Conservation (phyloP, 2,329 filamentous ascomycete genomes). For the Trichocomaceae sp. region DNA sequence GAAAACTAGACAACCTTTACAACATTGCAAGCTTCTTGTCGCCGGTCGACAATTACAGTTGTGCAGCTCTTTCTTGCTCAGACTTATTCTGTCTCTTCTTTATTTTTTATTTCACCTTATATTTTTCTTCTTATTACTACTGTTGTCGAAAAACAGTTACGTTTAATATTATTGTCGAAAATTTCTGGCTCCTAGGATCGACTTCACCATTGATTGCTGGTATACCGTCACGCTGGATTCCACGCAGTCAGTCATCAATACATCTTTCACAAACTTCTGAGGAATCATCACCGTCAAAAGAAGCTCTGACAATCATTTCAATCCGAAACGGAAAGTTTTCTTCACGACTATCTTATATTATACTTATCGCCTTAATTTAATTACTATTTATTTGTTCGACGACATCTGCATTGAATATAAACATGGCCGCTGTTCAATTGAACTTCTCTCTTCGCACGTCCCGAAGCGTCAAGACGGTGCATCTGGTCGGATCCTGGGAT, state of each 20-base stretch:
- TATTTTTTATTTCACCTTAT: neutral
- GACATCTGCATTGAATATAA: constrained; percentile 36
- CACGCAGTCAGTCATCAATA: constrained; percentile 13
- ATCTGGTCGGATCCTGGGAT: constrained; percentile 97
- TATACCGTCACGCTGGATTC: constrained; percentile 1
- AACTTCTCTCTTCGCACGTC: constrained; percentile 95
- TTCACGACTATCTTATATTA: constrained; percentile 17
- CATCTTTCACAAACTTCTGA: constrained; percentile 19
- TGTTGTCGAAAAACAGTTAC: neutral
- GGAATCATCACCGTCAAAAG: constrained; percentile 13
- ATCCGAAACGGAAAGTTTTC: constrained; percentile 11
- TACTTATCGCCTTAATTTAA: constrained; percentile 11
- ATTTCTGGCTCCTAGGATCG: neutral
- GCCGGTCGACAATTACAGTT: constrained; percentile 16
- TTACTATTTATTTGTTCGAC: constrained; percentile 20
- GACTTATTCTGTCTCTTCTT: neutral
- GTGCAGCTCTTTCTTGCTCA: constrained; percentile 15
- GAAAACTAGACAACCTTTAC: constrained; percentile 5
- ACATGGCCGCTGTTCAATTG: constrained; percentile 86
- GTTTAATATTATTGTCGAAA: neutral
- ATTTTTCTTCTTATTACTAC: neutral
- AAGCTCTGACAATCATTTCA: constrained; percentile 14
- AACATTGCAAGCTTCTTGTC: constrained; percentile 12
- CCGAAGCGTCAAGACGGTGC: constrained; percentile 92
- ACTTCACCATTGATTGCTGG: neutral